Evolutionary conservation across 768 basidiomycete species (phyloP).

Genomic region (Myochromella boudieri): DNA sequence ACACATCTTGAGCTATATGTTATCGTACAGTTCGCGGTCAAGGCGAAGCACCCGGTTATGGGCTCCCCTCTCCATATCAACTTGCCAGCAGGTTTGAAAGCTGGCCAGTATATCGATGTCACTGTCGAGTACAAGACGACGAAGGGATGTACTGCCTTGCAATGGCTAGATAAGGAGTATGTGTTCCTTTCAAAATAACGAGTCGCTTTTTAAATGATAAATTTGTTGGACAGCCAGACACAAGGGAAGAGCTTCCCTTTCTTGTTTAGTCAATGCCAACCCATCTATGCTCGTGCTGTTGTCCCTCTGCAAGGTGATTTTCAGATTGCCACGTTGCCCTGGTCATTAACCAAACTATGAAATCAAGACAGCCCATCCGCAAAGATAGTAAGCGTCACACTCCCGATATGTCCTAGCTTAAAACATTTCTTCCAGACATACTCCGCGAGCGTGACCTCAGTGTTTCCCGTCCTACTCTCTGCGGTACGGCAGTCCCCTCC

Average conservation of each 20-base stretch:
- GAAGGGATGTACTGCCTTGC: constrained; percentile 70
- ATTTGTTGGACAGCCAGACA: constrained; percentile 57
- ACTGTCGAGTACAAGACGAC: constrained; percentile 73
- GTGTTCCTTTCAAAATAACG: constrained; percentile 15
- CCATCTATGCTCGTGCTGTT: constrained; percentile 82
- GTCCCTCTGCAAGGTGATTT: constrained; percentile 72
- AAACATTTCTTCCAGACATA: constrained; percentile 58
- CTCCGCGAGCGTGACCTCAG: constrained; percentile 70
- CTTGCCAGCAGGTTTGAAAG: constrained; percentile 42
- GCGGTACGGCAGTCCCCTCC: constrained; percentile 80
- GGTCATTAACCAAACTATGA: neutral
- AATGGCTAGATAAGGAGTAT: constrained; percentile 85
- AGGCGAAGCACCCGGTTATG: constrained; percentile 64
- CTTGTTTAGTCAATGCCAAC: constrained; percentile 91
- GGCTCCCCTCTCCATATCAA: constrained; percentile 72
- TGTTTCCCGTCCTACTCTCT: constrained; percentile 86
- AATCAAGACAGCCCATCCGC: constrained; percentile 77
- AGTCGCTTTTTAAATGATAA: neutral
- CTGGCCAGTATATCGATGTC: constrained; percentile 51
- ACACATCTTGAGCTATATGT: neutral
- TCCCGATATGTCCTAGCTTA: neutral
- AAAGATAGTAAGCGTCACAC: constrained; percentile 59
- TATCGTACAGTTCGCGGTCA: constrained; percentile 47
- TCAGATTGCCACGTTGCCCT: neutral
- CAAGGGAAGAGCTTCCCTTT: constrained; percentile 84